Evolutionary conservation across 805 yeast genomes (phyloP), one percentile per base, ranked within the genome.

Genomic region (Lachancea lanzarotensis): DNA sequence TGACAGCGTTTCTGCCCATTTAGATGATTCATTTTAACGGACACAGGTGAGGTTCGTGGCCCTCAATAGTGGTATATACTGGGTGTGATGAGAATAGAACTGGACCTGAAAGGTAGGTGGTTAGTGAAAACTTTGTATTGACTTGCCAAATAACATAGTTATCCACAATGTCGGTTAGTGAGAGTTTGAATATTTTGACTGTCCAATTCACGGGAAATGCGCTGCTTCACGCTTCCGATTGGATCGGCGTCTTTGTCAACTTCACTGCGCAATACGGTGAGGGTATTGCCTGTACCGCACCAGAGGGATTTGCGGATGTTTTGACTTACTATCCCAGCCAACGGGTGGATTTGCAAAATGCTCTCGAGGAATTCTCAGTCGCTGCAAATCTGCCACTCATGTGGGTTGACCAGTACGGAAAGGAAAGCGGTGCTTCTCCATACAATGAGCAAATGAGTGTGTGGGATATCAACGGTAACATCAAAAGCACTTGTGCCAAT

Each of bases 261-360:
- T 29, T 29, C 15, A 13, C 31, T 6, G 7, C 13, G 15, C 13
- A 29, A 5, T 33, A 33, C 12, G 36, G 36, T 33, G n/a, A 33
- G 22, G 36, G 36, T 5, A 19, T 33, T 12, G 36, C 36, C 6
- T 33, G 36, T 12, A 16, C 19, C 13, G 19, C 19, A 10, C 13
- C 19, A 4, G 19, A 33, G 11, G 36, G 36, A 12, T 17, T 33
- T 33, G 19, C 36, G 4, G 22, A 33, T n/a, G 22, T 33, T 33
- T 33, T 33, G 36, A 33, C 36, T n/a, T 33, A 33, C n/a, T 33
- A 33, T 15, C 36, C 36, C 19, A 19, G 36, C 16, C 36, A 33
- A 11, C 16, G 7, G 34, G 17, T 7, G 17, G 9, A 16, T 10
- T 16, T 31, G 15, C 9, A n/a, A 22, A 22, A 22, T 6, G 25